Evolutionary conservation across 176 grass and related monocot species (phyloP), one percentile per base, ranked within the genome.

Genomic region (Metroxylon sagu): DNA sequence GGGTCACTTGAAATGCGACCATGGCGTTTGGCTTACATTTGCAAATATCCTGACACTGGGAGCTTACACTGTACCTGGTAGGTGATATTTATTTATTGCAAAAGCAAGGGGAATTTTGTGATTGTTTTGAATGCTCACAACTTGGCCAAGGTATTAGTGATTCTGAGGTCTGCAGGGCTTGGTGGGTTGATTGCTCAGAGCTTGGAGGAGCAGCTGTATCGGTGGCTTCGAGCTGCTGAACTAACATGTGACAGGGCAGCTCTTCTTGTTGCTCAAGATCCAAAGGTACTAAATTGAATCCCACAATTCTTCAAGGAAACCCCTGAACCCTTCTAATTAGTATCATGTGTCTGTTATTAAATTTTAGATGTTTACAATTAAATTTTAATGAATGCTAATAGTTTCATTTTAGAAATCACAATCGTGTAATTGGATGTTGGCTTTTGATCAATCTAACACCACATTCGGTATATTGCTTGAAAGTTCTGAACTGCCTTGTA

Each of bases 1-100:
- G 87, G 92, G 87, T 25, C 92, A 97, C 60, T 80, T 97, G 12
- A 97, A 91, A 65, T 97, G 87, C 26, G 92, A 97, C 66, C 92
- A 97, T 78, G 92, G 87, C 0, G 80, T 97, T 2, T 91, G 92
- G 92, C 92, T 97, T 57, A 87, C 92, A 65, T 88, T 97, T 72
- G 87, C 92, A 62, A 97, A 97, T 62, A 91, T 91, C 74, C 70
- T 97, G 62, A 88, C 87, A 52, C 77, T 91, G 65, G 87, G 92
- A 65, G 92, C 87, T 54, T 82, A 76, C 31, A 80, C 48, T 62
- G 79, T 97, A 26, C 92, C 92, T 78, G 92, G 87, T 97, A 85
- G 61, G 54, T 35, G 35, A 4, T 64, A 2, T 54, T 5, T 29
- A 62, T 65, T 70, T 70, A 35, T 56, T 26, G 23, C 35, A 43